These are phyloP conservation scores for Gastrolobium villosum DNA, from an alignment of 306 rosid species.

Conservation along the genomic window DNA sequence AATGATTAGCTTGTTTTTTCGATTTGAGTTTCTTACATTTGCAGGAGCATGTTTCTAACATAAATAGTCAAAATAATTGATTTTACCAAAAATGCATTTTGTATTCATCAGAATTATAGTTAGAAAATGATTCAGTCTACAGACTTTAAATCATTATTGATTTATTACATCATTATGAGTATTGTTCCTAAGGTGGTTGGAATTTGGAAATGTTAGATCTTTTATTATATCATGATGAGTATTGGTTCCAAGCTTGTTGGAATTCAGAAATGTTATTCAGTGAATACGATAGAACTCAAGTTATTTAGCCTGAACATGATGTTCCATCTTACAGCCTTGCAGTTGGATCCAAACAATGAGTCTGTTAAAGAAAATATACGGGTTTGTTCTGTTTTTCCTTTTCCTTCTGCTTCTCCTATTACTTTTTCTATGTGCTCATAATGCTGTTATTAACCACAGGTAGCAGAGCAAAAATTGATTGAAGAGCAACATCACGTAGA, in stretches of 20 bases:
- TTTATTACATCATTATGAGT: slow-evolving; percentile 18
- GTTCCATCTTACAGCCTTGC: slow-evolving; percentile 73
- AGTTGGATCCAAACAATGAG: slow-evolving; percentile 85
- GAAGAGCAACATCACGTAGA: slow-evolving; percentile 63
- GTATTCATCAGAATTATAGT: slow-evolving; percentile 9
- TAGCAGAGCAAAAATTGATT: slow-evolving; percentile 68
- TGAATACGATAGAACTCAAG: background rate
- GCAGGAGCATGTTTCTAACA: background rate
- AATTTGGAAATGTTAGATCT: slow-evolving; percentile 17
- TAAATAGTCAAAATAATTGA: slow-evolving; percentile 37
- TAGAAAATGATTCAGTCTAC: slow-evolving; percentile 1
- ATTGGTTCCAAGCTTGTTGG: slow-evolving; percentile 37
- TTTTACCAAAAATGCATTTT: slow-evolving; percentile 16
- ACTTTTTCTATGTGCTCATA: slow-evolving; percentile 33
- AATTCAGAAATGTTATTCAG: slow-evolving; percentile 18
- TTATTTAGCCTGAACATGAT: slow-evolving; percentile 43
- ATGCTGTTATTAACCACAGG: slow-evolving; percentile 59
- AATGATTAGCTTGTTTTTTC: slow-evolving; percentile 3
- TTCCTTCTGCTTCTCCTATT: slow-evolving; percentile 21
- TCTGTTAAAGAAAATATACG: slow-evolving; percentile 81
- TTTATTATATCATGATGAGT: slow-evolving; percentile 18
- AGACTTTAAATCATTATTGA: background rate
- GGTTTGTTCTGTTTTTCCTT: slow-evolving; percentile 63
- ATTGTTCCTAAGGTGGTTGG: slow-evolving; percentile 35
- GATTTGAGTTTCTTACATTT: background rate